Conservation (phyloP, 1,139 yeast species). For the Diutina catenulata region DNA sequence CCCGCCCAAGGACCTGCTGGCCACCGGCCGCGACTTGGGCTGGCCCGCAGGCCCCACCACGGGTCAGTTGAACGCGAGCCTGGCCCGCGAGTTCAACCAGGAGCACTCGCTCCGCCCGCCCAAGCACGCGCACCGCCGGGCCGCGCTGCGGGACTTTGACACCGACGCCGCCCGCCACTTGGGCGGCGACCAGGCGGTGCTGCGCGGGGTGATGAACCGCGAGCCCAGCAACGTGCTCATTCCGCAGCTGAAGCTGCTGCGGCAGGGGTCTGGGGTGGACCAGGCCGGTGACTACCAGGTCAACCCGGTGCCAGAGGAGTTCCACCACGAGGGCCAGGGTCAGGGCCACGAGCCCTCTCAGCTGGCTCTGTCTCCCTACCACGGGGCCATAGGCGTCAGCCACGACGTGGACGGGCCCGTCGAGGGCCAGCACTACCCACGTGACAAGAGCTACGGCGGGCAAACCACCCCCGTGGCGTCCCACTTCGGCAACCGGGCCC, state of each 20-base stretch:
- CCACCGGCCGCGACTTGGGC: not conserved
- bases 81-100: not conserved
- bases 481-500: too few species aligned
- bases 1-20: not conserved
- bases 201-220: constrained; percentile 3
- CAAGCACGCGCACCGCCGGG: not conserved
- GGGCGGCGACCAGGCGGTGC: not conserved
- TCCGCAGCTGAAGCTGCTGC: constrained; percentile 1
- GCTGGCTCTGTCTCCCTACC: not conserved
- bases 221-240: constrained; percentile 1
- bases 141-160: constrained; percentile 2
- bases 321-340: too few species aligned
- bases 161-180: constrained; percentile 3
- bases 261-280: too few species aligned
- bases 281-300: too few species aligned
- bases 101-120: constrained; percentile 1
- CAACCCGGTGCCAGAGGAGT: not conserved
- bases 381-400: not conserved
- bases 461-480: too few species aligned
- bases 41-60: not conserved
- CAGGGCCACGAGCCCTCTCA: not conserved
- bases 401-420: not conserved
- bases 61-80: not conserved
- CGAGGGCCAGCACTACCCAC: too few species aligned
- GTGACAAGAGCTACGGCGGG: too few species aligned